phyloP scores from a whole-genome alignment of 495 filamentous ascomycete species.

The Polyplosphaeria fusca region DNA sequence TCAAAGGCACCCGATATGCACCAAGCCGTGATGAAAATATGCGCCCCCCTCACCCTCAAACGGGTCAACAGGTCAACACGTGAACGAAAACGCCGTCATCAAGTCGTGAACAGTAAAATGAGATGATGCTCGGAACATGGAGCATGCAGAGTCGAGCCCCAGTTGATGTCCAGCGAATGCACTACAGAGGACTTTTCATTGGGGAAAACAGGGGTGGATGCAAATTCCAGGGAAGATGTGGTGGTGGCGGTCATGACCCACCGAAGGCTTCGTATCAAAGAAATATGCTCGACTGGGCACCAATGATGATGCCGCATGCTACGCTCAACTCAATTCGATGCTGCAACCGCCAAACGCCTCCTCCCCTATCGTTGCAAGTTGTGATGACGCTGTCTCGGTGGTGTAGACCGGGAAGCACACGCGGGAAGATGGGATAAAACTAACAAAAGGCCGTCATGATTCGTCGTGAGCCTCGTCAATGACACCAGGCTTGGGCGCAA shows the following conservation, averaged over 20 bases:
- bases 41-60: neutral
- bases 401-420: no score
- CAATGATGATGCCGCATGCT: slow-evolving; percentile 29
- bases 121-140: slow-evolving; percentile 5
- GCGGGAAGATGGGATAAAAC: no score
- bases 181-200: slow-evolving; percentile 11
- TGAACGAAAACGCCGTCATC: slow-evolving; percentile 28
- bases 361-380: no score
- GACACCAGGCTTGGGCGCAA: slow-evolving; percentile 29
- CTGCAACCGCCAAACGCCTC: slow-evolving; percentile 14
- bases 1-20: slow-evolving; percentile 27
- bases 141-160: slow-evolving; percentile 11
- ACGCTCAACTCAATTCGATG: slow-evolving; percentile 22
- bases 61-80: neutral
- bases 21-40: slow-evolving; percentile 5
- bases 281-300: slow-evolving; percentile 7
- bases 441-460: slow-evolving; percentile 28
- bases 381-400: no score
- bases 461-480: slow-evolving; percentile 35
- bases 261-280: neutral
- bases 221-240: slow-evolving; percentile 4
- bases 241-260: neutral
- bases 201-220: neutral
- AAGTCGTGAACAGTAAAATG: slow-evolving; percentile 14
- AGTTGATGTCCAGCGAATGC: slow-evolving; percentile 13